These are phyloP conservation scores for Proliferodiscus dingleyae DNA, from an alignment of 2,329 filamentous ascomycete species.

Conservation along the genomic window DNA sequence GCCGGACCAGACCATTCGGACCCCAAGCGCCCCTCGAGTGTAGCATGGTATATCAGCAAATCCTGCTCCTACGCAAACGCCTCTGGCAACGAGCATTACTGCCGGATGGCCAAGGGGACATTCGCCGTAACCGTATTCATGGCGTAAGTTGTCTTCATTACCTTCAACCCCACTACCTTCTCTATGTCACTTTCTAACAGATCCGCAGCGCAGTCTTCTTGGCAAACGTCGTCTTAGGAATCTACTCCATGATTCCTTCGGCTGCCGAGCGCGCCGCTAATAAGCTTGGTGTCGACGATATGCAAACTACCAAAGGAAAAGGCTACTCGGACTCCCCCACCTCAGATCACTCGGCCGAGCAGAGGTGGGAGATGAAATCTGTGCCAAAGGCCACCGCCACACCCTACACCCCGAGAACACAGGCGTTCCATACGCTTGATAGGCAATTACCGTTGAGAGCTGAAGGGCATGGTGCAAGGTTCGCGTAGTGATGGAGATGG, in stretches of 20 bases:
- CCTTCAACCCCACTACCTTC: slow-evolving; percentile 1
- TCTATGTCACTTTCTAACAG: background rate
- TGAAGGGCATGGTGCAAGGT: slow-evolving; percentile 5
- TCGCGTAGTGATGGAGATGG: slow-evolving; percentile 4
- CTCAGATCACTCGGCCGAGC: slow-evolving; percentile 38
- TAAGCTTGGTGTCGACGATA: slow-evolving; percentile 48
- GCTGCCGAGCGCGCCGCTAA: slow-evolving; percentile 39
- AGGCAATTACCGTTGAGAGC: slow-evolving; percentile 46
- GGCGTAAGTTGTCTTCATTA: slow-evolving; percentile 50
- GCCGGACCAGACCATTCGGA: slow-evolving; percentile 70
- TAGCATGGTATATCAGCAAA: slow-evolving; percentile 72
- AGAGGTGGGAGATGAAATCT: slow-evolving; percentile 54
- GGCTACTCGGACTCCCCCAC: slow-evolving; percentile 26
- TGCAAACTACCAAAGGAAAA: slow-evolving; percentile 28
- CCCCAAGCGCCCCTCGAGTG: slow-evolving; percentile 52
- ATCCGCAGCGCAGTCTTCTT: slow-evolving; percentile 52
- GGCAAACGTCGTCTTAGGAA: slow-evolving; percentile 51
- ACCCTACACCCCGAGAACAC: slow-evolving; percentile 61
- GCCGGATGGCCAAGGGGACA: slow-evolving; percentile 61
- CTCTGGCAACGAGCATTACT: slow-evolving; percentile 51
- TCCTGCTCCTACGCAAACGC: slow-evolving; percentile 58
- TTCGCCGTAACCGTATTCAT: slow-evolving; percentile 62
- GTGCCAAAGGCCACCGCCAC: slow-evolving; percentile 37
- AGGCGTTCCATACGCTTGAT: slow-evolving; percentile 61
- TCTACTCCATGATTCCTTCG: slow-evolving; percentile 48